Conservation (phyloP, 1,284 basidiomycete genomes). For the Grifola frondosa region DNA sequence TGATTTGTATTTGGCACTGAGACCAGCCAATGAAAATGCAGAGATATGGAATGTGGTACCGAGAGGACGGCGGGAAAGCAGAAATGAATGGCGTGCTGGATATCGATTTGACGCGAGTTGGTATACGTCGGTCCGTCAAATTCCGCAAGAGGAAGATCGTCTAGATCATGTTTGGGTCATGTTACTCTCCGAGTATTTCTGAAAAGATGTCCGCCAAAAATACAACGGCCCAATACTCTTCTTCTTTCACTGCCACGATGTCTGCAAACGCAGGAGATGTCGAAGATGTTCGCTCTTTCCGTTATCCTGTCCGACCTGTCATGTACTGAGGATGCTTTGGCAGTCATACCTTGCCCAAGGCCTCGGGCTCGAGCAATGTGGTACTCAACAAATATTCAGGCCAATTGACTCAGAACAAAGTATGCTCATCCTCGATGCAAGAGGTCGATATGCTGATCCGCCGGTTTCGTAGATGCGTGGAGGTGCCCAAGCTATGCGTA, state of each 20-base stretch:
- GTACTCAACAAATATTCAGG: constrained; percentile 70
- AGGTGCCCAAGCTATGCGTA: constrained; percentile 81
- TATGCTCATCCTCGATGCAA: constrained; percentile 20
- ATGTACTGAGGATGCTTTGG: constrained; percentile 4
- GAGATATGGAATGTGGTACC: constrained; percentile 12
- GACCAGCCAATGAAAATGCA: constrained; percentile 8
- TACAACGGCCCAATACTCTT: background rate
- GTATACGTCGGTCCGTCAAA: constrained; percentile 4
- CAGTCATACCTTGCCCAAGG: constrained; percentile 44
- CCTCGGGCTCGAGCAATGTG: constrained; percentile 37
- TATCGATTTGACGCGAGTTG: constrained; percentile 25
- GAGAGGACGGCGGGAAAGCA: constrained; percentile 8
- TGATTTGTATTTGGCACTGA: background rate
- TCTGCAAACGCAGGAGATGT: constrained; percentile 17
- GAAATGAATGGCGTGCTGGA: constrained; percentile 18
- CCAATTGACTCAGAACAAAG: constrained; percentile 72
- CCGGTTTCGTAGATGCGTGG: constrained; percentile 52
- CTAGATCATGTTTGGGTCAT: background rate
- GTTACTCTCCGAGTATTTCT: constrained; percentile 4
- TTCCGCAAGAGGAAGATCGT: background rate
- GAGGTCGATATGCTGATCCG: constrained; percentile 4
- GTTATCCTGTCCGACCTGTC: no score
- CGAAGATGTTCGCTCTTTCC: constrained; percentile 17
- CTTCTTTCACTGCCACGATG: constrained; percentile 8
- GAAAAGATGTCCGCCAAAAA: background rate